phyloP scores from a whole-genome alignment of 495 filamentous ascomycete genomes.

The Polyplosphaeria fusca region DNA sequence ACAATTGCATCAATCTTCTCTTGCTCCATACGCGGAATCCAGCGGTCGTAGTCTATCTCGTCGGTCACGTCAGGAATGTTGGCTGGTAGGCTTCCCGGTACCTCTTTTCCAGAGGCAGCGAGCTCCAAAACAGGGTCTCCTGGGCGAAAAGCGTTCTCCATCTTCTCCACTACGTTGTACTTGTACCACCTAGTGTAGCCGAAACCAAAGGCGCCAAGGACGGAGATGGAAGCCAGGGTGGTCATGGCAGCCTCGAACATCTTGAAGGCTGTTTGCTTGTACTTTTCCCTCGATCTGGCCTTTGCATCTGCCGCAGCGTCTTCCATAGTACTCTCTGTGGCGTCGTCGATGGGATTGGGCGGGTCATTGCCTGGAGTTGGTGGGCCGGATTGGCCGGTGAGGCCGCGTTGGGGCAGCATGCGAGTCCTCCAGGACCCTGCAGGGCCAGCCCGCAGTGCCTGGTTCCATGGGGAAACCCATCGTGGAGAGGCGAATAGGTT shows the following conservation, averaged over 20 bases:
- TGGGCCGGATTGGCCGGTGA: conserved; percentile 25
- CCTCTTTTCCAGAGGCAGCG: conserved; percentile 55
- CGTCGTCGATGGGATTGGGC: conserved; percentile 34
- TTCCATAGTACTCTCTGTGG: conserved; percentile 11
- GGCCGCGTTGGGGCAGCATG: background rate
- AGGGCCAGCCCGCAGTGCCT: conserved; percentile 13
- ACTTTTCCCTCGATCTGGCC: conserved; percentile 33
- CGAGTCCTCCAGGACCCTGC: background rate
- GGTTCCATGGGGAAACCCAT: background rate
- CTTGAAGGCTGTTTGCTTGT: conserved; percentile 60
- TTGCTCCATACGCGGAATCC: conserved; percentile 82
- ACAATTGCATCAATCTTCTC: conserved; percentile 73
- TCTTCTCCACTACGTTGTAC: conserved; percentile 79
- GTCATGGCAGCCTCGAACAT: conserved; percentile 84
- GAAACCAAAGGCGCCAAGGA: conserved; percentile 81
- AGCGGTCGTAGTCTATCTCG: conserved; percentile 63
- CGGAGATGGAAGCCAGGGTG: conserved; percentile 77
- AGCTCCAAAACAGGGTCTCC: conserved; percentile 90
- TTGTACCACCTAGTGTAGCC: conserved; percentile 87
- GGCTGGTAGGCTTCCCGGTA: conserved; percentile 16
- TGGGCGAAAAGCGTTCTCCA: conserved; percentile 86
- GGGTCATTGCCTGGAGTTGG: conserved; percentile 29
- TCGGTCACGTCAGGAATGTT: conserved; percentile 34
- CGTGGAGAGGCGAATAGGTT: conserved; percentile 10
- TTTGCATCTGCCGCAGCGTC: conserved; percentile 1